Evolutionary conservation across 2,329 filamentous ascomycete genomes (phyloP), one percentile per base, ranked within the genome.

Genomic region (Karstenula rhodostoma): DNA sequence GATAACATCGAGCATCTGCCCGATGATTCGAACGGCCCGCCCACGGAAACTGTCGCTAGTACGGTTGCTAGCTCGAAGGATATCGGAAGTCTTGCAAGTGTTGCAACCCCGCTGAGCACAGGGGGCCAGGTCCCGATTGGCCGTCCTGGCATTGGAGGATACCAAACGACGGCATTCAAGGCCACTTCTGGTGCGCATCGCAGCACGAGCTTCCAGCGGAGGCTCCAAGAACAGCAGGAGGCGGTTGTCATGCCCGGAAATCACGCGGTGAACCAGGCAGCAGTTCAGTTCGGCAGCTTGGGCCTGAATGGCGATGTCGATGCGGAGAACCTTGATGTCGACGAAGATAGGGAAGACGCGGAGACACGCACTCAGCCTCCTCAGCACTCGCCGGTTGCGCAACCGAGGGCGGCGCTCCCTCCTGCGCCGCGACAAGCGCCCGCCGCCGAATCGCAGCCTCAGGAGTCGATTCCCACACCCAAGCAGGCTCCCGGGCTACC

Each of bases 221-320:
- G 93, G 72, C 86, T 97, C 56, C 85, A 96, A 73, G 94, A 98
- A 71, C 95, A 99, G 77, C 94, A 97, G 79, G 95, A 99, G 81
- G 93, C 95, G 60, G 95, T 99, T 43, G 93, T 97, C 66, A 97
- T 99, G 94, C 95, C 95, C 48, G 93, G 92, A 61, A 97, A 97
- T 82, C 93, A 95, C 68, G 94, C 95, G 56, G 91, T 99, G 29
- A 94, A 98, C 77, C 90, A 93, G 71, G 88, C 94, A 67, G 91
- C 94, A 52, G 93, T 99, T 51, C 94, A 98, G 76, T 99, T 99
- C 77, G 95, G 95, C 65, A 96, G 94, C 77, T 92, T 99, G 84
- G 96, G 90, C 74, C 80, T 99, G 72, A 94, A 92, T 74, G 93
- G 89, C 56, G 86, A 87, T 62, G 74, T 80, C 60, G 91, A 94